Evolutionary conservation across 1,284 basidiomycete genomes (phyloP), one percentile per base, ranked within the genome.

Genomic region (Leccinum pallidistipes): DNA sequence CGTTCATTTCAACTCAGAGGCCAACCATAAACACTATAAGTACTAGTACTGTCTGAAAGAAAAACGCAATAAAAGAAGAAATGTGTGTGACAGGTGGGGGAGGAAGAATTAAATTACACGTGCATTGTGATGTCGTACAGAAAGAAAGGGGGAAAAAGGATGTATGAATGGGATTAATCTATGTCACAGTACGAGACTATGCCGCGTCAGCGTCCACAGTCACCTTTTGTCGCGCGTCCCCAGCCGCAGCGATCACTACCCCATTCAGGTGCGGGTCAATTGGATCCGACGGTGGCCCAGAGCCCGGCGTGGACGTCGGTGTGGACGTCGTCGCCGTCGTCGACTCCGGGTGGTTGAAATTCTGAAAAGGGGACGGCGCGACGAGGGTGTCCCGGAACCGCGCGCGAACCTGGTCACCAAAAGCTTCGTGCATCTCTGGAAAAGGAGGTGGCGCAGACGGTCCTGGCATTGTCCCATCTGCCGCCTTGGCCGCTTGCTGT

Each of bases 361-460:
- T 75, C n/a, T 77, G 81, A 75, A 91, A 91, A 1, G 89, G 88
- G 0, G 86, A 80, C 0, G 87, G 88, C 0, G 82, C 86, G 38
- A 82, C 79, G 56, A 91, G 78, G 3, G 87, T 77, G 27, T 87
- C 80, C 62, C 86, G 86, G 70, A 91, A 91, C 55, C 89, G 85
- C 5, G 83, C 84, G 40, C 89, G 86, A 66, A 90, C 64, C 31
- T 68, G 68, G 21, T 72, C 71, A 36, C 60, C 65, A 10, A 75
- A 75, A 29, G 62, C 68, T 36, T 68, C 71, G 56, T 72, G 63
- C 66, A 73, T 66, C 34, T 70, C 74, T 71, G 74, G 63, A 75
- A 78, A 60, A 70, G 76, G 27, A 69, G 73, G 27, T 66, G 70
- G 58, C 63, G 78, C 43, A 12, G 43, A 61, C 64, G 77, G 72